Evolutionary conservation across 495 filamentous ascomycete species (phyloP), one percentile per base, ranked within the genome.

Genomic region (Aspergillus leporis): DNA sequence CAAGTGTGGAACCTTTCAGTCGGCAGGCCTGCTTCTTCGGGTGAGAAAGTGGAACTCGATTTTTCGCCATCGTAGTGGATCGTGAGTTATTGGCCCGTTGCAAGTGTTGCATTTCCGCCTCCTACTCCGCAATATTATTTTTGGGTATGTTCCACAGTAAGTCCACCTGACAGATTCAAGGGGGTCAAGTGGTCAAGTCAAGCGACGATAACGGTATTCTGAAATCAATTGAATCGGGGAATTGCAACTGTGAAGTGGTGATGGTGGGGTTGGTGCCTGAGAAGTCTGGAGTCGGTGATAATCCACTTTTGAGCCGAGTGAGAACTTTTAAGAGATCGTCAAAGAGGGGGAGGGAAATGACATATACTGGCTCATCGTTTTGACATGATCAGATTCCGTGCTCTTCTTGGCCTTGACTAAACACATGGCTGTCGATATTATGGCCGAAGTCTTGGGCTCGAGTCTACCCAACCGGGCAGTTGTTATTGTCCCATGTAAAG

Each of bases 11-110:
- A 57, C 46, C 46, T n/a, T 50, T 46, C n/a, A 18, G 30, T 57
- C 55, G 55, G 55, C 55, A 40, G 46, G 55, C 55, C 55, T 57
- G 55, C 55, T 57, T 36, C 55, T 57, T 57, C 47, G 55, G 55
- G 55, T 41, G 31, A 51, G 41, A 28, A 50, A 57, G 55, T 38
- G 30, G 52, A 43, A 25, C 16, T 16, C 10, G 14, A 5, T 25
- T 21, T 57, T 57, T 50, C 25, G 55, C 55, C 46, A 56, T 56
- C 55, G 45, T 21, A 19, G 52, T 55, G 52, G 52, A 55, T 36
- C 30, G 21, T 34, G 13, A 28, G 25, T 28, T 53, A 14, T 41
- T 34, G 25, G 28, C 14, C 1, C 49, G n/a, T 19, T 48, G 46
- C 46, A 23, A 48, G 22, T 48, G 7, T n/a, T n/a, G n/a, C 4